phyloP scores from a whole-genome alignment of 202 grass and related monocot genomes.

The Zizania palustris region DNA sequence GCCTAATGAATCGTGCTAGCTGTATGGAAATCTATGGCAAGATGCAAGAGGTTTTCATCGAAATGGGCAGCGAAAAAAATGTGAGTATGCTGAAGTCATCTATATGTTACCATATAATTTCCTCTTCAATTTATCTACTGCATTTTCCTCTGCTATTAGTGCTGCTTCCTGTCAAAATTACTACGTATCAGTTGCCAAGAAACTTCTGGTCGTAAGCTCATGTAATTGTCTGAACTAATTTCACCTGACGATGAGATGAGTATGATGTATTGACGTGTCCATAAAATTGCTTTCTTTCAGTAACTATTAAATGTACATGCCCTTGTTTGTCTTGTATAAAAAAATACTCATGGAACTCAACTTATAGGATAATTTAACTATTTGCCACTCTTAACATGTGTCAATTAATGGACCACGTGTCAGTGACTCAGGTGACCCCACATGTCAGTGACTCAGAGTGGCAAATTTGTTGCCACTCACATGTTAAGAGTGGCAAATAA shows the following conservation, averaged over 20 bases:
- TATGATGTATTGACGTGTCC: not conserved
- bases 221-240: not conserved
- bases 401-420: no score
- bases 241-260: not conserved
- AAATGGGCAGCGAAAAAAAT: constrained; percentile 60
- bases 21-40: constrained; percentile 82
- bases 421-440: no score
- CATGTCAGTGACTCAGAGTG: no score
- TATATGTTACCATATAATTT: not conserved
- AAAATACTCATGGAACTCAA: not conserved
- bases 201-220: not conserved
- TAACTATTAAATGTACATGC: not conserved
- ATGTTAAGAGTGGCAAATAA: no score
- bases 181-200: not conserved
- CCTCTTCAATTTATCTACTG: not conserved
- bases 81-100: constrained; percentile 45
- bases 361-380: not conserved
- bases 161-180: not conserved
- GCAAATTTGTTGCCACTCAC: no score
- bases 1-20: constrained; percentile 55
- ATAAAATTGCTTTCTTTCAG: not conserved
- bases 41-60: constrained; percentile 80
- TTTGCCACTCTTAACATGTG: no score
- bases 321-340: not conserved
- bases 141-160: not conserved